Conservation (phyloP, 345 rosid species). For the Bretschneidera sinensis region DNA sequence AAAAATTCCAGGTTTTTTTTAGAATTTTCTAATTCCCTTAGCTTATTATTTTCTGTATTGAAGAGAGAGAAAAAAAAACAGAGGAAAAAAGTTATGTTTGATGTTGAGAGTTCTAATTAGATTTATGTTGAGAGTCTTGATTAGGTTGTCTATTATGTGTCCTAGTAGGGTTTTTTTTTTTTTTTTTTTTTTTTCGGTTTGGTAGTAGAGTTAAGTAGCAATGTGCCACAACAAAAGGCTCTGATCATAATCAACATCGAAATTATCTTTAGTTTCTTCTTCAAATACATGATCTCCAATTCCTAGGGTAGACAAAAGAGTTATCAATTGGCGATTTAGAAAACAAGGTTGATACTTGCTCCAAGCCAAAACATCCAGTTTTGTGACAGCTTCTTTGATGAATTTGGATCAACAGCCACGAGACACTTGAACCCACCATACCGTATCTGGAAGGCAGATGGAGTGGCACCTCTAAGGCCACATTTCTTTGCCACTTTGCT, state of each 20-base stretch:
- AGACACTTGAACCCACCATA: conserved; percentile 67
- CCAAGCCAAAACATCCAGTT: conserved; percentile 46
- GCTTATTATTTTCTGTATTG: too few relatives aligned
- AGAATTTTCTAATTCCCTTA: too few relatives aligned
- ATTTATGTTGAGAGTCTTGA: too few relatives aligned
- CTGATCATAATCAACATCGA: conserved; percentile 44
- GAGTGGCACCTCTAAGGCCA: conserved; percentile 16
- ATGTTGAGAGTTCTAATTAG: too few relatives aligned
- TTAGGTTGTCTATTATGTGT: too few relatives aligned
- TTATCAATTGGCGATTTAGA: conserved; percentile 53
- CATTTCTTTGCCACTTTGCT: conserved; percentile 33
- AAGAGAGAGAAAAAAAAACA: too few relatives aligned
- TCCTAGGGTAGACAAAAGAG: conserved; percentile 59
- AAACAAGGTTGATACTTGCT: conserved; percentile 49
- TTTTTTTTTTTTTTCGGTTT: conserved; percentile 1
- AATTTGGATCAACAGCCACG: conserved; percentile 59
- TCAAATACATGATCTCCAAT: too few relatives aligned
- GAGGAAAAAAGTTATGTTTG: too few relatives aligned
- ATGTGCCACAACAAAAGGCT: conserved; percentile 55
- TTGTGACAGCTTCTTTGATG: conserved; percentile 40
- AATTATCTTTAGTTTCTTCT: too few relatives aligned
- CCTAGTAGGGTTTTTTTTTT: too few relatives aligned
- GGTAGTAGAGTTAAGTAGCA: conserved; percentile 43
- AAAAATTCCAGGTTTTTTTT: too few relatives aligned
- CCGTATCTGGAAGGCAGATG: too few relatives aligned